Evolutionary conservation across 2,329 filamentous ascomycete genomes (phyloP).

Genomic region (Raffaelea albimanens): DNA sequence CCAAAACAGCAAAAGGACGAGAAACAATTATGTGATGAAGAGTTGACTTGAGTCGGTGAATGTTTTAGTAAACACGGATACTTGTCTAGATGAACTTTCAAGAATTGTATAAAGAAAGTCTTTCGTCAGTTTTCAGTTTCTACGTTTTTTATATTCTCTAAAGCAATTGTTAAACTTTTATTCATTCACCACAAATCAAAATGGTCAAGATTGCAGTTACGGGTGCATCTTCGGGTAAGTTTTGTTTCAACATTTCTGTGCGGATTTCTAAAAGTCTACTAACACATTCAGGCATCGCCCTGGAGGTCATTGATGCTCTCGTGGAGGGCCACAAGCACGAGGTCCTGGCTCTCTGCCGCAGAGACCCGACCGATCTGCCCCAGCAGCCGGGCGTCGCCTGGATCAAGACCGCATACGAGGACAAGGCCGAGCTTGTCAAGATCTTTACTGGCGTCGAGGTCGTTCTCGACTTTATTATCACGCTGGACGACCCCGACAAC

Average conservation of each 20-base stretch:
- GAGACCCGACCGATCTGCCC: slow-evolving; percentile 2
- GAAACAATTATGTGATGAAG: too few relatives aligned
- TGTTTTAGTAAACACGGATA: too few relatives aligned
- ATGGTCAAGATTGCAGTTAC: slow-evolving; percentile 7
- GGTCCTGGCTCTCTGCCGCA: slow-evolving; percentile 2
- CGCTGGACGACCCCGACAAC: slow-evolving; percentile 3
- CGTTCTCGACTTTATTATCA: slow-evolving; percentile 8
- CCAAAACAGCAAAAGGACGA: background rate
- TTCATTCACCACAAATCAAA: background rate
- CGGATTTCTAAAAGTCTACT: background rate
- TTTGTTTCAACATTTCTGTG: background rate
- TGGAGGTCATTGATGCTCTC: slow-evolving; percentile 7
- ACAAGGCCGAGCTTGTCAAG: slow-evolving; percentile 7
- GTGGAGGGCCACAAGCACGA: slow-evolving; percentile 3
- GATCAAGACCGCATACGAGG: slow-evolving; percentile 4
- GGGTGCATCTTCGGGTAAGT: slow-evolving; percentile 3
- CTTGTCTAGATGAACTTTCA: too few relatives aligned
- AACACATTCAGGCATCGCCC: slow-evolving; percentile 2
- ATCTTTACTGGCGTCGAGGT: slow-evolving; percentile 4
- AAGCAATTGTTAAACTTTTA: background rate
- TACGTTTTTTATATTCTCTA: background rate
- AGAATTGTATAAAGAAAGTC: too few relatives aligned
- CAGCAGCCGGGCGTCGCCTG: slow-evolving; percentile 4
- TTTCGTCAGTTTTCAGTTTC: too few relatives aligned
- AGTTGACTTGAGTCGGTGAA: too few relatives aligned